A percentile compares a stretch with the other conserved stretches of the same genome.
phyloP scores from a whole-genome alignment of 139 green algal species.

The Zygnema cylindricum region DNA sequence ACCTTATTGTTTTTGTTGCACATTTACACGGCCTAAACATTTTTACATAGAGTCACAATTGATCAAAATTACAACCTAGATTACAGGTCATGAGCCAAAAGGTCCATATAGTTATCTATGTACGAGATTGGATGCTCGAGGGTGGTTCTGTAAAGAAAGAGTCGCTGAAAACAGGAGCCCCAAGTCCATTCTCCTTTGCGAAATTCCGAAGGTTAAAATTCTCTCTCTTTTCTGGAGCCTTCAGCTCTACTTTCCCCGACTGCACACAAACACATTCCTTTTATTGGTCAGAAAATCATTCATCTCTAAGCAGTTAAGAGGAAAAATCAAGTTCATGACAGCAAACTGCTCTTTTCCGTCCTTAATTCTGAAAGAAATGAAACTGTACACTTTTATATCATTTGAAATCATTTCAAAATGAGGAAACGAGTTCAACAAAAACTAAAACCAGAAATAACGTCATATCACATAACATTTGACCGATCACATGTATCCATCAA shows the following conservation, averaged over 20 bases:
- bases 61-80: too few relatives aligned
- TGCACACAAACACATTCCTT: conserved; percentile 4
- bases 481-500: too few relatives aligned
- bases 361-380: background rate
- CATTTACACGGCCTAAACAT: too few relatives aligned
- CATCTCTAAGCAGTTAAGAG: background rate
- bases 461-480: too few relatives aligned
- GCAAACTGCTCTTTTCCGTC: background rate
- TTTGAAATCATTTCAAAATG: too few relatives aligned
- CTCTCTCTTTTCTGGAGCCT: background rate
- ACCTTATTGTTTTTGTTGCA: too few relatives aligned
- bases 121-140: too few relatives aligned
- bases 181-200: conserved; percentile 29
- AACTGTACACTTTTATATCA: background rate
- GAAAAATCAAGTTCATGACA: background rate
- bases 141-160: conserved; percentile 35
- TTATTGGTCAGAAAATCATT: background rate
- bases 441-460: too few relatives aligned
- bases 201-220: conserved; percentile 46
- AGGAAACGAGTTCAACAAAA: too few relatives aligned
- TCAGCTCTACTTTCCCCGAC: background rate
- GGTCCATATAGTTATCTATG: too few relatives aligned
- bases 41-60: too few relatives aligned
- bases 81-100: too few relatives aligned
- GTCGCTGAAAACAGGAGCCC: conserved; percentile 23